Conservation (phyloP, 805 yeast genomes). For the Monosporozyma yasuniensis region DNA sequence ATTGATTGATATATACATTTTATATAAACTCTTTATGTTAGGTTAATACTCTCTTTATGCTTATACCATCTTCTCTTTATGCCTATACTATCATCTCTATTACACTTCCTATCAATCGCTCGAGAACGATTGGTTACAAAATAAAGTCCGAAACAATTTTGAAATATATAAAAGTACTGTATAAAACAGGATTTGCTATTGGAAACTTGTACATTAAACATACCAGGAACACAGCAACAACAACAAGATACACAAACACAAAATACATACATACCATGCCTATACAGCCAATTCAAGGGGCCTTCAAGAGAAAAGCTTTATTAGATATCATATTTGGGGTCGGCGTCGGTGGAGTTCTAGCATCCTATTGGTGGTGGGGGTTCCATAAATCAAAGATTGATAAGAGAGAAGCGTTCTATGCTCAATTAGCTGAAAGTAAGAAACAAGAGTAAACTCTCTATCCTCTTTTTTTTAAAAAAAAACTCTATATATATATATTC, state of each 20-base stretch:
- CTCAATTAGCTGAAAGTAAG: constrained; percentile 66
- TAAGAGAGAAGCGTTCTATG: constrained; percentile 79
- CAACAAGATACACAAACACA: not conserved
- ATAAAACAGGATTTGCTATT: not conserved
- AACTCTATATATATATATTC: not conserved
- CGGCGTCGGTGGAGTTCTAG: constrained; percentile 52
- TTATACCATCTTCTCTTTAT: no score
- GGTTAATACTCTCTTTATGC: no score
- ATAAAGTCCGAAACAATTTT: not conserved
- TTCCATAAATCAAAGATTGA: constrained; percentile 66
- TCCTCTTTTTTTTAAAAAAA: not conserved
- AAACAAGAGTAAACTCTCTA: constrained; percentile 26
- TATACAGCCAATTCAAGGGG: constrained; percentile 79
- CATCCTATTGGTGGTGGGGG: constrained; percentile 76
- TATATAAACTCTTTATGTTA: not conserved
- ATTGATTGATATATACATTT: not conserved
- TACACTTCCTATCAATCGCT: not conserved
- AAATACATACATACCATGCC: no score
- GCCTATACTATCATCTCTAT: no score
- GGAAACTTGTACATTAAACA: not conserved
- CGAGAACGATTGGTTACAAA: not conserved
- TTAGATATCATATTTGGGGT: constrained; percentile 70
- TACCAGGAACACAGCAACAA: not conserved
- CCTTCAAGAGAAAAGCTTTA: constrained; percentile 69
- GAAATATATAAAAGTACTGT: not conserved